A percentile compares a stretch with the other conserved stretches of the same genome.
Conservation (phyloP, 2,329 filamentous ascomycete species). For the Colletotrichum brevisporum region DNA sequence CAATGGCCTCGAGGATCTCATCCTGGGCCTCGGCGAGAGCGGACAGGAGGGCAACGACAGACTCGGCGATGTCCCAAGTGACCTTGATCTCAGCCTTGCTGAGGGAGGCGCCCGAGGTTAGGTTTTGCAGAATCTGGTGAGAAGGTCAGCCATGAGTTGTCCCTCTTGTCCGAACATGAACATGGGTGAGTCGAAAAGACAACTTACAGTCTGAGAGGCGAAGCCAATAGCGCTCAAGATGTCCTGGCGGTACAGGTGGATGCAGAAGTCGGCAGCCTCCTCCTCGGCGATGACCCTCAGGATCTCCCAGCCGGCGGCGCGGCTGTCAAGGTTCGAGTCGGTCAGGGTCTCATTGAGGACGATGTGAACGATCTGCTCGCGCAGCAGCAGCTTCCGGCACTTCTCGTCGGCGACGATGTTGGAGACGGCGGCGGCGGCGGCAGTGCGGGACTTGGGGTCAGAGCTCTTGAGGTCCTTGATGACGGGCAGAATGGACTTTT, state of each 20-base stretch:
- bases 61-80: slow-evolving; percentile 67
- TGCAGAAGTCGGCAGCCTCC: slow-evolving; percentile 76
- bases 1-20: slow-evolving; percentile 70
- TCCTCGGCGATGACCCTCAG: slow-evolving; percentile 72
- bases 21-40: slow-evolving; percentile 72
- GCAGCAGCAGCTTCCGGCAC: slow-evolving; percentile 75
- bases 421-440: slow-evolving; percentile 71
- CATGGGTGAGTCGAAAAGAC: slow-evolving; percentile 1
- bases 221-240: slow-evolving; percentile 72
- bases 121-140: slow-evolving; percentile 58
- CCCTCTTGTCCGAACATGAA: background rate
- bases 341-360: slow-evolving; percentile 75
- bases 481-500: slow-evolving; percentile 74
- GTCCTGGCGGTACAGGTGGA: slow-evolving; percentile 75
- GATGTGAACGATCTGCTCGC: slow-evolving; percentile 76
- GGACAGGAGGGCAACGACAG: slow-evolving; percentile 66
- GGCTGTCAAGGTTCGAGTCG: slow-evolving; percentile 73
- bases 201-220: slow-evolving; percentile 66
- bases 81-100: slow-evolving; percentile 68
- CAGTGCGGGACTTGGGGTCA: slow-evolving; percentile 70
- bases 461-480: slow-evolving; percentile 72
- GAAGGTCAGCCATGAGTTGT: slow-evolving; percentile 29
- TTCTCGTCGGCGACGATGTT: slow-evolving; percentile 73
- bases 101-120: slow-evolving; percentile 58
- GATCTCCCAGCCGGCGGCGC: slow-evolving; percentile 78